Conservation (phyloP, 176 grass and related monocot genomes). For the Tuctoria greenei region DNA sequence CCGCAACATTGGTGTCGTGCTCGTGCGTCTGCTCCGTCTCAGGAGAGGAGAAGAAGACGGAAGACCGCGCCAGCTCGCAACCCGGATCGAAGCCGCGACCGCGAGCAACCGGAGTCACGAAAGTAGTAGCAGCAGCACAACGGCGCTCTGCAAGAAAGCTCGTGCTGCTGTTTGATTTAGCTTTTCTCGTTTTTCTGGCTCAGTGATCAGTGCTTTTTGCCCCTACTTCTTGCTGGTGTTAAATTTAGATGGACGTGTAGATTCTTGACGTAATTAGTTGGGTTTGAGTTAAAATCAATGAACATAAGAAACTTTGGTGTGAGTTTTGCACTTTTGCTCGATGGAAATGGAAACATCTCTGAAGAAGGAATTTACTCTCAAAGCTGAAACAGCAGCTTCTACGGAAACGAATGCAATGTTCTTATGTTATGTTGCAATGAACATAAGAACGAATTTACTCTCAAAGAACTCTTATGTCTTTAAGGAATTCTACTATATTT, state of each 20-base stretch:
- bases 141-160: conserved; percentile 35
- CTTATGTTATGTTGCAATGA: too few relatives aligned
- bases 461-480: too few relatives aligned
- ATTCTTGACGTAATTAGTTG: conserved; percentile 45
- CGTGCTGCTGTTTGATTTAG: neutral
- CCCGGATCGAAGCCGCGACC: neutral
- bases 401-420: neutral
- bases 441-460: too few relatives aligned
- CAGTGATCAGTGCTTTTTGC: neutral
- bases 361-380: too few relatives aligned
- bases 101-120: conserved; percentile 1
- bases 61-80: conserved; percentile 7
- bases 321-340: conserved; percentile 16
- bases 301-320: neutral
- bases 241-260: conserved; percentile 45
- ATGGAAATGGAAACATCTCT: conserved; percentile 3
- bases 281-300: conserved; percentile 11
- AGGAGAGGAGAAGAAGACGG: neutral
- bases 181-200: neutral
- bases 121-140: conserved; percentile 25
- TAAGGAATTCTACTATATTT: too few relatives aligned
- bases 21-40: neutral
- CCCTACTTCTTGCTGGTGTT: neutral
- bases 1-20: neutral
- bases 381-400: neutral